Conservation (phyloP, 495 filamentous ascomycete genomes). For the Cairneyella variabilis region DNA sequence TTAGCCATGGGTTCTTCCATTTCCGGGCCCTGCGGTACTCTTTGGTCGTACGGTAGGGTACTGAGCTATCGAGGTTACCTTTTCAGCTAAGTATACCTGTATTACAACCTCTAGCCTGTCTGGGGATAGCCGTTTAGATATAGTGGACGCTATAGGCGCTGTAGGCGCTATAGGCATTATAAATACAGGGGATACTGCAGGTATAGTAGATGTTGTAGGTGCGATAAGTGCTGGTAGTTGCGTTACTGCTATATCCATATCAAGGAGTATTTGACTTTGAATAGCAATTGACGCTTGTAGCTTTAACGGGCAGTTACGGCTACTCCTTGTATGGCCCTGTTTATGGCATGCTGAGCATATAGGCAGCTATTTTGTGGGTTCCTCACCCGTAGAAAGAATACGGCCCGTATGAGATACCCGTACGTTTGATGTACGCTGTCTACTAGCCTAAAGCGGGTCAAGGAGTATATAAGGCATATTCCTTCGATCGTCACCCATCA, state of each 20-base stretch:
- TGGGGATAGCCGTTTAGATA: no score
- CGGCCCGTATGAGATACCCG: not conserved
- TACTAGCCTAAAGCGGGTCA: not conserved
- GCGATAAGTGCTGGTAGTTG: conserved; percentile 1
- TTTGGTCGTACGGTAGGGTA: no score
- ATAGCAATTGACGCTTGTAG: not conserved
- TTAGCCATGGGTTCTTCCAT: no score
- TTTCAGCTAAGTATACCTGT: no score
- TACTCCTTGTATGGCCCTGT: not conserved
- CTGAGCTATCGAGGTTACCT: no score
- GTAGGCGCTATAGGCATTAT: no score
- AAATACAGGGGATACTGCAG: no score
- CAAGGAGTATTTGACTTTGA: not conserved
- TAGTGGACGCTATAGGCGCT: no score
- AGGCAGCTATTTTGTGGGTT: not conserved
- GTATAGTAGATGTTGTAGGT: not conserved
- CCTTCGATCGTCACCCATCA: not conserved
- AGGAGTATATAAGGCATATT: not conserved
- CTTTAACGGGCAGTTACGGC: not conserved
- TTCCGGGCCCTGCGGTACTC: no score
- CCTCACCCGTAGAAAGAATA: not conserved
- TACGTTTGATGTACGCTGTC: not conserved
- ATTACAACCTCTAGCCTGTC: no score
- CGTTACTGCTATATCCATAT: not conserved
- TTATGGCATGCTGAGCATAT: not conserved